Conservation (phyloP, 2,329 filamentous ascomycete genomes). For the Cladophialophora yegresii region DNA sequence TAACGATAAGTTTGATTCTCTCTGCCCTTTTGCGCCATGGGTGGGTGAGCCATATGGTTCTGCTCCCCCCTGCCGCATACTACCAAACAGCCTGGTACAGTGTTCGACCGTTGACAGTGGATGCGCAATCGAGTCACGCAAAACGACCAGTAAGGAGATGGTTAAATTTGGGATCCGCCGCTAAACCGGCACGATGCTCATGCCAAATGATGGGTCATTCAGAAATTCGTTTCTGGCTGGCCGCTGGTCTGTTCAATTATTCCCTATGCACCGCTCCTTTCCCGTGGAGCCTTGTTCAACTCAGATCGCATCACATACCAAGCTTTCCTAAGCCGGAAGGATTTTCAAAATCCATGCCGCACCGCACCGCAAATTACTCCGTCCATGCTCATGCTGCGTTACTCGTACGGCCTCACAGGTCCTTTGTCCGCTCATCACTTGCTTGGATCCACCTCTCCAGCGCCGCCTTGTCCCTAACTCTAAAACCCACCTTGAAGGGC, state of each 20-base stretch:
- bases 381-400: background rate
- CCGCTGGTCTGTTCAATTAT: background rate
- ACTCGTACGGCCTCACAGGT: slow-evolving; percentile 44
- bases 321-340: background rate
- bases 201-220: background rate
- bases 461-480: slow-evolving; percentile 50
- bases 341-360: background rate
- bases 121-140: background rate
- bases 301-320: background rate
- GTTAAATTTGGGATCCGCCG: background rate
- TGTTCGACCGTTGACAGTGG: background rate
- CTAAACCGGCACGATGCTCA: background rate
- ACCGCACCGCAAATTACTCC: background rate
- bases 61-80: too few species aligned
- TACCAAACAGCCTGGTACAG: background rate
- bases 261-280: background rate
- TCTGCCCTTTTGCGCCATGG: background rate
- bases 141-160: background rate
- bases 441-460: slow-evolving; percentile 57
- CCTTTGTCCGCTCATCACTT: slow-evolving; percentile 56
- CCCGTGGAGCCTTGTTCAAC: background rate
- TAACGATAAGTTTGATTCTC: background rate
- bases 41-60: background rate
- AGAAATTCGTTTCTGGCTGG: background rate
- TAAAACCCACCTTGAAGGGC: slow-evolving; percentile 62